phyloP scores from a whole-genome alignment of 2,329 filamentous ascomycete genomes.

The Fusarium multiceps region DNA sequence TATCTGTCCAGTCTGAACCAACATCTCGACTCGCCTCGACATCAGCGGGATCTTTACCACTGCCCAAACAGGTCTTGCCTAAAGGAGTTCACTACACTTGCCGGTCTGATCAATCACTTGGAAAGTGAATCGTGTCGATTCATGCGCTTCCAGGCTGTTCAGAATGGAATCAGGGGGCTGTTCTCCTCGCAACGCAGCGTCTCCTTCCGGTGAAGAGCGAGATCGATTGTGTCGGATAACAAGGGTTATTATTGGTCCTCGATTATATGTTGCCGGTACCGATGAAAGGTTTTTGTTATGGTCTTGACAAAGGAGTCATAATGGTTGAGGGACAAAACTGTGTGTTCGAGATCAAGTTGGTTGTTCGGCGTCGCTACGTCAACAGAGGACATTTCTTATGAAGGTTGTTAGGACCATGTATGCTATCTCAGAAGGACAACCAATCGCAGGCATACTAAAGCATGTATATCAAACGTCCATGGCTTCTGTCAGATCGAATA shows the following conservation, averaged over 20 bases:
- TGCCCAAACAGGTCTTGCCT: conserved; percentile 53
- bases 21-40: conserved; percentile 63
- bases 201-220: neutral
- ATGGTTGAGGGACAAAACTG: neutral
- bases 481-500: too few species aligned
- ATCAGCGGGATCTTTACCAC: conserved; percentile 55
- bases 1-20: conserved; percentile 54
- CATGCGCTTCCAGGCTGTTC: conserved; percentile 53
- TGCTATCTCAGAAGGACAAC: neutral
- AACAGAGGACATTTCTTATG: neutral
- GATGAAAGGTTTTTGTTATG: neutral
- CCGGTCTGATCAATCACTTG: conserved; percentile 55
- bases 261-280: too few species aligned
- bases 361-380: neutral
- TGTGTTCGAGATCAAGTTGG: neutral
- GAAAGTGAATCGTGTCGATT: conserved; percentile 57
- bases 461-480: neutral
- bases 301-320: neutral
- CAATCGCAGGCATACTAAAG: neutral
- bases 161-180: conserved; percentile 45
- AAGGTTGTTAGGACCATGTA: neutral
- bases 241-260: neutral
- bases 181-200: conserved; percentile 24
- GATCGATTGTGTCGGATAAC: too few species aligned
- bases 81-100: conserved; percentile 54